Evolutionary conservation across 257 asterid genomes (phyloP).

Genomic region (Solanum okadae): DNA sequence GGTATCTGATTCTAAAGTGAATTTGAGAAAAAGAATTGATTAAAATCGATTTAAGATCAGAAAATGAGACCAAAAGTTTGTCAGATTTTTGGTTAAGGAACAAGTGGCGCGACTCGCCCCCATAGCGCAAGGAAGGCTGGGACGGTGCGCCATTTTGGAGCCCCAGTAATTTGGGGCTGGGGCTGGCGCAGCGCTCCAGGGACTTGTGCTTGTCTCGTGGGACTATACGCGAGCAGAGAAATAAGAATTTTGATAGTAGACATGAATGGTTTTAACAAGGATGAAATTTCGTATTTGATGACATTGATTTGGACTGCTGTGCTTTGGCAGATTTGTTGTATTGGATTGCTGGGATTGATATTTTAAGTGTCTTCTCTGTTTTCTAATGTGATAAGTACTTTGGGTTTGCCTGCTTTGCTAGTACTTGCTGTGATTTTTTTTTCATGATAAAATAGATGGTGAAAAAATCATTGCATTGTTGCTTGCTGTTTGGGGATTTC

Average conservation of each 20-base stretch:
- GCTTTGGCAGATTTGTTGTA: constrained; percentile 23
- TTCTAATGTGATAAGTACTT: constrained; percentile 24
- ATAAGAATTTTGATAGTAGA: constrained; percentile 7
- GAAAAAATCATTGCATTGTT: constrained; percentile 20
- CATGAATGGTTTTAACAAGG: constrained; percentile 5
- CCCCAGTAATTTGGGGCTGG: too few relatives aligned
- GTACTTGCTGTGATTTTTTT: constrained; percentile 29
- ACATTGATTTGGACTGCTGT: constrained; percentile 25
- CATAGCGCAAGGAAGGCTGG: too few relatives aligned
- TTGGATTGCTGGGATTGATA: constrained; percentile 25
- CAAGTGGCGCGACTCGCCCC: too few relatives aligned
- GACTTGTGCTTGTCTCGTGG: constrained; percentile 7
- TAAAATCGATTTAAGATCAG: too few relatives aligned
- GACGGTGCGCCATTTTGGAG: too few relatives aligned
- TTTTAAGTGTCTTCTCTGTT: constrained; percentile 29
- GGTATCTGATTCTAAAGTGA: too few relatives aligned
- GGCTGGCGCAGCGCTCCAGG: too few relatives aligned
- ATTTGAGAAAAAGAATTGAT: too few relatives aligned
- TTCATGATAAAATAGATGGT: constrained; percentile 32
- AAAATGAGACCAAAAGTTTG: too few relatives aligned
- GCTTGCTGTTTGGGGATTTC: constrained; percentile 32
- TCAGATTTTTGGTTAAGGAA: too few relatives aligned
- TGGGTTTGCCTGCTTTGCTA: constrained; percentile 17
- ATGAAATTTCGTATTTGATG: constrained; percentile 19
- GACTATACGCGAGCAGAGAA: constrained; percentile 28